phyloP scores from a whole-genome alignment of 2,329 filamentous ascomycete genomes.

The Aspergillus sp. region DNA sequence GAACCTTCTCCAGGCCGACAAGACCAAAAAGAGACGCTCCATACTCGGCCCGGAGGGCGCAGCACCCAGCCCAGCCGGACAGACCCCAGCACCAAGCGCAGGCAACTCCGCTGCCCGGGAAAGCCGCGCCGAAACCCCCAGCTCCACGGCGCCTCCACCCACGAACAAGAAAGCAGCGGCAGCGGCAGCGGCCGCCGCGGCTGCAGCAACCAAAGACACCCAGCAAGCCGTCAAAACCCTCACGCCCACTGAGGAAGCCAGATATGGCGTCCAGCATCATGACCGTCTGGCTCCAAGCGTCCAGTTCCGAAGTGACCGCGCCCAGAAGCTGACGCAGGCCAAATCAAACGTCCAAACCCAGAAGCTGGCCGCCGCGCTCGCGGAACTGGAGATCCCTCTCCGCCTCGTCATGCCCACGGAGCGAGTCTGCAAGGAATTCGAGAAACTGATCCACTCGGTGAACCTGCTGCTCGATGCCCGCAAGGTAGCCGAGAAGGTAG shows the following conservation, averaged over 20 bases:
- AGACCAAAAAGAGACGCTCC: conserved; percentile 82
- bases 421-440: conserved; percentile 50
- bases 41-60: conserved; percentile 61
- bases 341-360: conserved; percentile 52
- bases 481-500: conserved; percentile 49
- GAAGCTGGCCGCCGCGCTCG: conserved; percentile 48
- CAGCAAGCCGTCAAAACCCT: conserved; percentile 67
- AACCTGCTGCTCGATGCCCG: conserved; percentile 49
- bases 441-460: conserved; percentile 48
- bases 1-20: conserved; percentile 78
- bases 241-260: conserved; percentile 69
- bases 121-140: conserved; percentile 39
- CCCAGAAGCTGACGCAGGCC: conserved; percentile 50
- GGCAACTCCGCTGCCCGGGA: conserved; percentile 32
- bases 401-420: conserved; percentile 52
- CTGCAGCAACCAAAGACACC: conserved; percentile 37
- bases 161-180: conserved; percentile 39
- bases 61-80: conserved; percentile 53
- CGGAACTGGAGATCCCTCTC: conserved; percentile 48
- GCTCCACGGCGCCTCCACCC: conserved; percentile 16
- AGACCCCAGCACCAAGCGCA: conserved; percentile 42
- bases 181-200: conserved; percentile 37
- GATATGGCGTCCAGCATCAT: conserved; percentile 81
- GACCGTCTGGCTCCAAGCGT: conserved; percentile 84
- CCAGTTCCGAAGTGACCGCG: conserved; percentile 73